Conservation (phyloP, 345 rosid genomes). For the Salix udensis region DNA sequence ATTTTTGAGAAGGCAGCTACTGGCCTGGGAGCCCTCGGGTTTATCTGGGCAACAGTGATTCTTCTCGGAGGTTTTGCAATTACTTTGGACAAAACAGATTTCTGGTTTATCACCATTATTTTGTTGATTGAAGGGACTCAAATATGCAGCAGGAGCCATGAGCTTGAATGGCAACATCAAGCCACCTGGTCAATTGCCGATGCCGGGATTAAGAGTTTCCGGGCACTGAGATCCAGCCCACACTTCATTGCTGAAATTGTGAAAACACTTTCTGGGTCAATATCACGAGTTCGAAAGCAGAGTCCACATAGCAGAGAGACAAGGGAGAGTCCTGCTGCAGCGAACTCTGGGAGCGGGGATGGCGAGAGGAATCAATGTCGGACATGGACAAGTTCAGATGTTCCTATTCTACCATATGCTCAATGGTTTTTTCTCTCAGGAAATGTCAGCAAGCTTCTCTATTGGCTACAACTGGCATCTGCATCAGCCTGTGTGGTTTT, state of each 20-base stretch:
- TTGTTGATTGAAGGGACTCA: constrained; percentile 78
- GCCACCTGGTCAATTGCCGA: constrained; percentile 75
- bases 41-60: constrained; percentile 95
- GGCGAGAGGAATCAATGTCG: constrained; percentile 31
- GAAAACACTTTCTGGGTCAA: constrained; percentile 24
- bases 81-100: constrained; percentile 69
- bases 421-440: constrained; percentile 65
- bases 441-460: constrained; percentile 63
- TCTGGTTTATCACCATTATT: constrained; percentile 77
- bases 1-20: constrained; percentile 82
- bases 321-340: neutral
- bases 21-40: constrained; percentile 76
- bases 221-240: constrained; percentile 51
- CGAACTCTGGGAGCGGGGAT: constrained; percentile 18
- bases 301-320: constrained; percentile 21
- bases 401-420: constrained; percentile 69
- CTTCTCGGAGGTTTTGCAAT: constrained; percentile 90
- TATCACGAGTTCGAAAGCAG: constrained; percentile 23
- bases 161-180: constrained; percentile 94
- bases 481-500: constrained; percentile 69
- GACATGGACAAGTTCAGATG: constrained; percentile 66
- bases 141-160: constrained; percentile 85
- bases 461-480: constrained; percentile 88
- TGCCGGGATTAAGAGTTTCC: constrained; percentile 68
- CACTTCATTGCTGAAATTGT: constrained; percentile 26